Evolutionary conservation across 108 stramenopile species (phyloP).

Genomic region (Epipyxis sp.): DNA sequence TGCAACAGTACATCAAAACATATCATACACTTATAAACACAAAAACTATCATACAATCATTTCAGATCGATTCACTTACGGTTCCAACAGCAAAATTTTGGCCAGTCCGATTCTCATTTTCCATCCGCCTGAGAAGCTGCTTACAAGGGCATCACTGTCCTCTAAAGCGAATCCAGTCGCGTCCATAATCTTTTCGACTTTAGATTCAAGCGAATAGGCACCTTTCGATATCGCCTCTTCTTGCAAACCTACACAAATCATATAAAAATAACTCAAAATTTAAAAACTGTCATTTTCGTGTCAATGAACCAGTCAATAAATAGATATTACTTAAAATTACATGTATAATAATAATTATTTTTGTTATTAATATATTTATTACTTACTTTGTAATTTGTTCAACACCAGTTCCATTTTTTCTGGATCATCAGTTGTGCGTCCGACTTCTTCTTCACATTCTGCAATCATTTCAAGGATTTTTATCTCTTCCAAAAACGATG

Average conservation of each 20-base stretch:
- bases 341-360: too few relatives aligned
- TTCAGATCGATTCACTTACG: too few relatives aligned
- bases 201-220: slow-evolving; percentile 72
- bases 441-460: slow-evolving; percentile 61
- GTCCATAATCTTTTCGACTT: slow-evolving; percentile 83
- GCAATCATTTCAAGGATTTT: slow-evolving; percentile 63
- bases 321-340: too few relatives aligned
- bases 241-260: slow-evolving; percentile 27
- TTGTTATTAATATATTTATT: too few relatives aligned
- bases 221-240: slow-evolving; percentile 47
- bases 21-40: too few relatives aligned
- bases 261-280: too few relatives aligned
- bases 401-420: neutral
- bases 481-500: slow-evolving; percentile 81
- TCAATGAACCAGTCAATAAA: too few relatives aligned
- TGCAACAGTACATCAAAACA: neutral
- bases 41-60: too few relatives aligned
- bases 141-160: slow-evolving; percentile 76
- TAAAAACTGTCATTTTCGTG: too few relatives aligned
- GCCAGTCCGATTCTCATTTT: slow-evolving; percentile 97
- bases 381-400: neutral
- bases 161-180: slow-evolving; percentile 86
- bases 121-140: slow-evolving; percentile 92
- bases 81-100: slow-evolving; percentile 84
- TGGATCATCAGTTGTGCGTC: slow-evolving; percentile 44